Evolutionary conservation across 129 eudicot species (phyloP).

Genomic region (Tagetes erecta): DNA sequence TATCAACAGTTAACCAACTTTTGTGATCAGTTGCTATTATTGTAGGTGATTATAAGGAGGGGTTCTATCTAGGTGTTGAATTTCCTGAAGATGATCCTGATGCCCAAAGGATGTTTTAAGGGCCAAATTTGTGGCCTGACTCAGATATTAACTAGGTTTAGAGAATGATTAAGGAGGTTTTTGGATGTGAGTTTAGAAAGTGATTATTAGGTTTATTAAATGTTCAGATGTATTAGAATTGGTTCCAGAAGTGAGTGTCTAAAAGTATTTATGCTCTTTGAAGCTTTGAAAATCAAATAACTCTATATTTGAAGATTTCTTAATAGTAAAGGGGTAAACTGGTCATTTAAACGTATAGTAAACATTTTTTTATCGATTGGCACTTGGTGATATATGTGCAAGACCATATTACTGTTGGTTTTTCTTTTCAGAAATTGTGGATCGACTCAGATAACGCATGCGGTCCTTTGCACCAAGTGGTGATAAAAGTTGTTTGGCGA

Average conservation of each 20-base stretch:
- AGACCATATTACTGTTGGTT: too few species aligned
- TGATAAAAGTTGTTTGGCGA: too few species aligned
- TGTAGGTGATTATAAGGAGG: constrained; percentile 90
- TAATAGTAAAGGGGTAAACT: neutral
- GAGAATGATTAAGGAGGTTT: neutral
- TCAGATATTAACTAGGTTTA: constrained; percentile 43
- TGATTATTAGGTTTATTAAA: too few species aligned
- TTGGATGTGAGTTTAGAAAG: neutral
- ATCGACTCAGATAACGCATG: too few species aligned
- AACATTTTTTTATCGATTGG: too few species aligned
- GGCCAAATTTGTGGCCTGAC: constrained; percentile 81
- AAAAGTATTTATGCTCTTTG: neutral
- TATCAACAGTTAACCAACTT: neutral
- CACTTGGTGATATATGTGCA: too few species aligned
- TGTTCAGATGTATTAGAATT: too few species aligned
- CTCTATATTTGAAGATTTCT: neutral
- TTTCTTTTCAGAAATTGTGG: too few species aligned
- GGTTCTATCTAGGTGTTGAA: constrained; percentile 89
- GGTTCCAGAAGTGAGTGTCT: neutral
- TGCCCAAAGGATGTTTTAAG: constrained; percentile 59
- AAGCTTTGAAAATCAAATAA: neutral
- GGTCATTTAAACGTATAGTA: too few species aligned
- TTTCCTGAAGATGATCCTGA: constrained; percentile 80
- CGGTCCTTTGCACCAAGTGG: too few species aligned
- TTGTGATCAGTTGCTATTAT: neutral